These are phyloP conservation scores for Ophiostoma montium DNA, from an alignment of 2,329 filamentous ascomycete species.

Conservation along the genomic window DNA sequence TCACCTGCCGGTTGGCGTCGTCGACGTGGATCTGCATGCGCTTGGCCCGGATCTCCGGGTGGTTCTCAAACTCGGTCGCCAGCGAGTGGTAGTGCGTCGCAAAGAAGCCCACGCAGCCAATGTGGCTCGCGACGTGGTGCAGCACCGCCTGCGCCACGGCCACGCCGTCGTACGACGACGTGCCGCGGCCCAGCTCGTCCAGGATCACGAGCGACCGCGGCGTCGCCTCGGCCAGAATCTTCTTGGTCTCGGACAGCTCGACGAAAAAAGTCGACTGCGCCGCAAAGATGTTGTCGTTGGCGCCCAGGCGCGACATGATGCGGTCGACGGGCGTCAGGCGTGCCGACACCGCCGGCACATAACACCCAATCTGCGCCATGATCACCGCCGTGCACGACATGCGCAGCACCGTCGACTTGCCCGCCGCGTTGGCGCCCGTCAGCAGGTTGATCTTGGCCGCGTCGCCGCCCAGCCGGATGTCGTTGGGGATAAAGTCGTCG, in stretches of 20 bases:
- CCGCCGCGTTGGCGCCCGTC: conserved; percentile 91
- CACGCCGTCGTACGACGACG: conserved; percentile 89
- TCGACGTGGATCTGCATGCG: conserved; percentile 95
- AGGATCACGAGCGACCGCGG: conserved; percentile 90
- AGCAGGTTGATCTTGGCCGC: conserved; percentile 75
- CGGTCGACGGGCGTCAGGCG: conserved; percentile 82
- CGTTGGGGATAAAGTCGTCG: conserved; percentile 91
- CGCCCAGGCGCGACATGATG: conserved; percentile 95
- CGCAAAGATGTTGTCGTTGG: conserved; percentile 98
- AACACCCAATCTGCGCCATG: conserved; percentile 91
- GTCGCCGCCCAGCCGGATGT: conserved; percentile 72
- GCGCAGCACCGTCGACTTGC: conserved; percentile 88
- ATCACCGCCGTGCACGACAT: conserved; percentile 98
- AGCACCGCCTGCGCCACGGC: conserved; percentile 92
- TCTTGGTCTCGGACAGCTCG: conserved; percentile 92
- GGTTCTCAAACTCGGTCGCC: conserved; percentile 75
- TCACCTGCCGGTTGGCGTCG: conserved; percentile 69
- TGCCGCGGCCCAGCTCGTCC: conserved; percentile 89
- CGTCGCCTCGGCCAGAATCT: conserved; percentile 89
- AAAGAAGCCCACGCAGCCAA: conserved; percentile 91
- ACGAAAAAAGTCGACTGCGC: conserved; percentile 98
- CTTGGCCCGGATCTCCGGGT: conserved; percentile 74
- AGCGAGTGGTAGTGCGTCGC: conserved; percentile 95
- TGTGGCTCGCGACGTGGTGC: conserved; percentile 88
- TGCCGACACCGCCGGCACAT: conserved; percentile 72